phyloP scores from a whole-genome alignment of 2,329 filamentous ascomycete genomes.

The Ascochyta rabiei region DNA sequence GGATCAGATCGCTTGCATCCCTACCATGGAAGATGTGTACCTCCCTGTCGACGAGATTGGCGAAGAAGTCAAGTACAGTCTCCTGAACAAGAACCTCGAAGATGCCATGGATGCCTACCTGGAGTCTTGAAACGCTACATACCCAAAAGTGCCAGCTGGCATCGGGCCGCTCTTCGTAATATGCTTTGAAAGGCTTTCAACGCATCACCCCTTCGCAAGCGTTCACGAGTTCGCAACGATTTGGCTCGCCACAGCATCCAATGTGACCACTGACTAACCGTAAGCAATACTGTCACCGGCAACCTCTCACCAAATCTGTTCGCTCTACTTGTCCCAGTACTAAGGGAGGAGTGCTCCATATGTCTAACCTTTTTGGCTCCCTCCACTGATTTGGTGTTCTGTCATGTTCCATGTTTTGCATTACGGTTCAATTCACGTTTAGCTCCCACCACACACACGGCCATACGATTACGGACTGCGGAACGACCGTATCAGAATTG shows the following conservation, averaged over 20 bases:
- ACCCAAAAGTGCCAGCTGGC: background rate
- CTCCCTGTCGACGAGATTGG: conserved; percentile 47
- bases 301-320: background rate
- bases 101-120: conserved; percentile 36
- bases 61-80: conserved; percentile 30
- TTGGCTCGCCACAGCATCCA: conserved; percentile 17
- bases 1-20: conserved; percentile 47
- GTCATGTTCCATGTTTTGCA: background rate
- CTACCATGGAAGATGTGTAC: conserved; percentile 47
- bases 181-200: background rate
- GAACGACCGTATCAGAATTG: background rate
- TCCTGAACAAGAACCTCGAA: conserved; percentile 36
- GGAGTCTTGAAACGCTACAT: conserved; percentile 15
- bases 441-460: background rate
- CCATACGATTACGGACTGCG: too few relatives aligned
- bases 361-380: background rate
- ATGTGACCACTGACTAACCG: conserved; percentile 10
- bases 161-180: background rate
- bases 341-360: conserved; percentile 4
- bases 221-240: conserved; percentile 19
- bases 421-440: background rate
- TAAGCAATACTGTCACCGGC: conserved; percentile 5
- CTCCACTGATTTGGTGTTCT: background rate
- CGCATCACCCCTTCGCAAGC: background rate
- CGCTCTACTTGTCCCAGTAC: background rate